phyloP scores from a whole-genome alignment of 768 basidiomycete genomes.

The Phylloporus rhodoxanthus region DNA sequence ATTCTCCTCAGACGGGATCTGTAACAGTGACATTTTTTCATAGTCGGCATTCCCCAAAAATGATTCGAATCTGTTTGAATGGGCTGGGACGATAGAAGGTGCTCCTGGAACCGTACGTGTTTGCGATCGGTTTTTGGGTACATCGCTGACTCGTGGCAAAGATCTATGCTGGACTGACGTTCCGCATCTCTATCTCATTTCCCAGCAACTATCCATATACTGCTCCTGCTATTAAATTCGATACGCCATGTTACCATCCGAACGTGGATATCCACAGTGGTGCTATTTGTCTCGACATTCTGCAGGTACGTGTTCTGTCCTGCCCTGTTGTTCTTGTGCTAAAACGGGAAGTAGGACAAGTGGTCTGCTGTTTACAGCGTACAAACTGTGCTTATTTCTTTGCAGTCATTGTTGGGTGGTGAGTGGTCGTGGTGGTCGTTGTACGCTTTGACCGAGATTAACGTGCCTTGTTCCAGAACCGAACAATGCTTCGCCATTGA shows the following conservation, averaged over 20 bases:
- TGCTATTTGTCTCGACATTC: slow-evolving; percentile 80
- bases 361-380: slow-evolving; percentile 94
- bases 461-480: slow-evolving; percentile 51
- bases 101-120: slow-evolving; percentile 54
- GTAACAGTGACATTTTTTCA: not conserved
- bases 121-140: not conserved
- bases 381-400: slow-evolving; percentile 79
- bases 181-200: slow-evolving; percentile 80
- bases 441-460: not conserved
- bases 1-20: not conserved
- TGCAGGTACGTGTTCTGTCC: slow-evolving; percentile 51
- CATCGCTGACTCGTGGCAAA: slow-evolving; percentile 24
- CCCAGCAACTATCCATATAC: slow-evolving; percentile 86
- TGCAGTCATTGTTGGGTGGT: slow-evolving; percentile 88
- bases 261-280: slow-evolving; percentile 79
- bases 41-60: slow-evolving; percentile 88
- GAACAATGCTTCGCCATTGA: slow-evolving; percentile 88
- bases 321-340: not conserved
- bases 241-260: slow-evolving; percentile 86
- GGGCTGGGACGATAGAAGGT: slow-evolving; percentile 86
- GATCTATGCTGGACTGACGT: slow-evolving; percentile 76
- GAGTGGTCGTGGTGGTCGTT: slow-evolving; percentile 20
- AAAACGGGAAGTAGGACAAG: slow-evolving; percentile 54
- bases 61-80: slow-evolving; percentile 83
- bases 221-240: slow-evolving; percentile 80